Evolutionary conservation across 441 rosid species (phyloP), one percentile per base, ranked within the genome.

Genomic region (Arabidopsis hybrid): DNA sequence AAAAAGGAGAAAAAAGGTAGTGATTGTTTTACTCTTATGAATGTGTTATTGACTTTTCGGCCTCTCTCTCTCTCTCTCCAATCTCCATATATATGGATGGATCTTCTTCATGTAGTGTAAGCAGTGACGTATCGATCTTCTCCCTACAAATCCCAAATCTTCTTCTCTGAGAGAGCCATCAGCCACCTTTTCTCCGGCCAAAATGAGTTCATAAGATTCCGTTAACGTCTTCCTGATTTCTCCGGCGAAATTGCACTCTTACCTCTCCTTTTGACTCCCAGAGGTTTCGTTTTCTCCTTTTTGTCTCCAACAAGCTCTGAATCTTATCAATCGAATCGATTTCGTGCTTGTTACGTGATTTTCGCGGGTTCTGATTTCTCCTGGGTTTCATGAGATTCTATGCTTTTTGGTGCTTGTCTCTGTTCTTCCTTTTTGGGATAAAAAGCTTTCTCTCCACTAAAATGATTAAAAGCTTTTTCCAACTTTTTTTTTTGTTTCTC

Each of bases 81-180:
- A 21, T 26, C 29, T 9, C 12, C 12, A 8, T 2, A 38, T 2
- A 38, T 8, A 38, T 38, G 3, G 12, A 26, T 35, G 42, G 42
- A 42, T 42, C 14, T 1, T 38, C 60, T 40, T 16, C 63, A 4
- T 42, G 57, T 34, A 74, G 32, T 64, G 73, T 74, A 74, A 74
- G 73, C 78, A 67, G 73, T 74, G 78, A 74, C 78, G 78, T 55
- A 60, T 60, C 68, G 9, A 43, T 40, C 67, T 3, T 45, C 73
- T 59, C 40, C 60, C 36, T 38, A n/a, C 12, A 73, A 36, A 26
- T 58, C 59, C 57, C 59, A 62, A 8, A 52, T 32, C 56, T 53
- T 69, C 36, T 36, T 31, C 43, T 56, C 63, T 32, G 38, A 46
- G 49, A 66, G 66, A 32, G 0, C 29, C 29, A 26, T 26, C 29